A percentile compares a stretch with the other conserved stretches of the same genome.
Evolutionary conservation across 1,284 basidiomycete genomes (phyloP).

Genomic region (Xerocomus nothofagi): DNA sequence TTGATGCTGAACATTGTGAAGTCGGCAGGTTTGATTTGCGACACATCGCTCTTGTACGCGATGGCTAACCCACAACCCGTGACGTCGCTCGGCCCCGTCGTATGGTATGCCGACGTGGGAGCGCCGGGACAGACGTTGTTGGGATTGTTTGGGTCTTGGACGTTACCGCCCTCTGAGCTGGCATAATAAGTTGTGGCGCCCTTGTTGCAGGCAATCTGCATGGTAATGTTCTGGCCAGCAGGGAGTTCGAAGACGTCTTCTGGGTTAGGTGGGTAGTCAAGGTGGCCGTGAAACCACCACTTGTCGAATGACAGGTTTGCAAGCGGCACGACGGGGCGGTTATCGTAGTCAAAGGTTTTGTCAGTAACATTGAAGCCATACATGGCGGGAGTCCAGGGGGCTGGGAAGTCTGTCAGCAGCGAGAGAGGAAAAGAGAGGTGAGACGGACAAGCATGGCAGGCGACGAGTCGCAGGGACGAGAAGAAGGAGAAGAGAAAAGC

Average conservation of each 20-base stretch:
- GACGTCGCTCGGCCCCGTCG: slow-evolving; percentile 51
- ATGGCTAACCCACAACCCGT: slow-evolving; percentile 70
- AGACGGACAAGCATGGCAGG: slow-evolving; percentile 18
- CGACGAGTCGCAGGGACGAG: slow-evolving; percentile 7
- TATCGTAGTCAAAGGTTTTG: slow-evolving; percentile 26
- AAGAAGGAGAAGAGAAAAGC: slow-evolving; percentile 1
- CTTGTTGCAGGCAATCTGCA: slow-evolving; percentile 36
- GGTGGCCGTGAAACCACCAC: slow-evolving; percentile 47
- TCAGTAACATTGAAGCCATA: slow-evolving; percentile 32
- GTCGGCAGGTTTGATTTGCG: slow-evolving; percentile 58
- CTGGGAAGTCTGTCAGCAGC: slow-evolving; percentile 8
- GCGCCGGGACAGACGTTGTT: slow-evolving; percentile 50
- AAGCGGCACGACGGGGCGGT: slow-evolving; percentile 39
- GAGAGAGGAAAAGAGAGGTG: neutral
- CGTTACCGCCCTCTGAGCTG: slow-evolving; percentile 51
- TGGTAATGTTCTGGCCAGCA: slow-evolving; percentile 27
- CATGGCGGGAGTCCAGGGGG: slow-evolving; percentile 26
- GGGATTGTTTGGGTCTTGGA: slow-evolving; percentile 37
- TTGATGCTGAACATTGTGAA: slow-evolving; percentile 74
- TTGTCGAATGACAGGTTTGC: slow-evolving; percentile 33
- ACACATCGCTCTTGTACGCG: slow-evolving; percentile 62
- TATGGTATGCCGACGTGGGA: slow-evolving; percentile 49
- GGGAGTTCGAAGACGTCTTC: slow-evolving; percentile 39
- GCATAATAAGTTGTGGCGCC: slow-evolving; percentile 49
- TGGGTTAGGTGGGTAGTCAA: slow-evolving; percentile 36